Percentiles rank a stretch among this genome's conserved stretches.
These are phyloP conservation scores for Elsinoe perseae DNA, from an alignment of 2,329 filamentous ascomycete species.

Conservation along the genomic window DNA sequence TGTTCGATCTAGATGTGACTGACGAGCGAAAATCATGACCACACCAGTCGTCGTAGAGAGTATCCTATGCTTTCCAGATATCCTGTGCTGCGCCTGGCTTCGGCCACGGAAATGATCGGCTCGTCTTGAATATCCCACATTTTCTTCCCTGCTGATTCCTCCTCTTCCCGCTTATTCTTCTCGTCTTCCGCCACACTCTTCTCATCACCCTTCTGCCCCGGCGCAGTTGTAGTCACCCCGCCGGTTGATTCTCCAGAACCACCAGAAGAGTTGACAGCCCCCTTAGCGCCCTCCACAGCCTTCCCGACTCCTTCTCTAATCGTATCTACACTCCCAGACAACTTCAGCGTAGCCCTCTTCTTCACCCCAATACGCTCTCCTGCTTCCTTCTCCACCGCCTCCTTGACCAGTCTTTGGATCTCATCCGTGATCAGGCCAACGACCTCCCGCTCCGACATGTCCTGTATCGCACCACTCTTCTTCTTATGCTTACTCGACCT, in stretches of 20 bases:
- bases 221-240: too few species aligned
- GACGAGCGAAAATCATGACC: constrained; percentile 45
- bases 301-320: neutral
- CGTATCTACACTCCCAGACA: neutral
- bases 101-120: constrained; percentile 74
- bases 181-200: constrained; percentile 30
- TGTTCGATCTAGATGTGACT: neutral
- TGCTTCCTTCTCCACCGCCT: neutral
- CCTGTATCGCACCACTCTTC: neutral
- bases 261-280: neutral
- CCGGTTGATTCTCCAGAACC: constrained; percentile 37
- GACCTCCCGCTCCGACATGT: constrained; percentile 9
- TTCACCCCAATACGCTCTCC: constrained; percentile 16
- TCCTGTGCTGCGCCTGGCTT: constrained; percentile 81
- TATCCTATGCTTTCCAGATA: constrained; percentile 81
- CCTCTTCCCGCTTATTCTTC: constrained; percentile 21
- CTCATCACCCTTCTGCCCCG: too few species aligned
- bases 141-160: constrained; percentile 19
- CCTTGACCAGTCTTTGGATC: constrained; percentile 12
- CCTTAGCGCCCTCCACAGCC: neutral
- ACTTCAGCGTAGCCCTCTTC: constrained; percentile 24
- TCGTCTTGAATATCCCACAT: constrained; percentile 42
- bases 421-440: constrained; percentile 12
- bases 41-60: constrained; percentile 87
- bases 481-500: neutral